phyloP scores from a whole-genome alignment of 495 filamentous ascomycete species.

The Rhypophila decipiens region DNA sequence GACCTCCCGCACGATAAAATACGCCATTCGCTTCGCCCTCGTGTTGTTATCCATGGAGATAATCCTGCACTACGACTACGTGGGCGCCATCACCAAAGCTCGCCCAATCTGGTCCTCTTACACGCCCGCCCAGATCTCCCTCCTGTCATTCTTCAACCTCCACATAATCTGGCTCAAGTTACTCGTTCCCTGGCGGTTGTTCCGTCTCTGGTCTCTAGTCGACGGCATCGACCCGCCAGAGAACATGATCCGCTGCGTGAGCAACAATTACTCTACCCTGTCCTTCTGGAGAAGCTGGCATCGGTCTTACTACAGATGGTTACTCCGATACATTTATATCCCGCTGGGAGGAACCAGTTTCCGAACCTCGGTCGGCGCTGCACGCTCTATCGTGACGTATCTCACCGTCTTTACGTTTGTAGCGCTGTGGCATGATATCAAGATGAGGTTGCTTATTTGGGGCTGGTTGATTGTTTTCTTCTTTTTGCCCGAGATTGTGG shows the following conservation, averaged over 20 bases:
- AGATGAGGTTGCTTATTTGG: conserved; percentile 88
- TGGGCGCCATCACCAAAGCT: conserved; percentile 83
- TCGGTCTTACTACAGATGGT: conserved; percentile 88
- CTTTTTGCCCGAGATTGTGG: conserved; percentile 80
- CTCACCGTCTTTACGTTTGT: conserved; percentile 94
- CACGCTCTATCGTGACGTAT: conserved; percentile 59
- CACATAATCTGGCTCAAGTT: conserved; percentile 98
- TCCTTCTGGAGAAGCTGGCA: conserved; percentile 97
- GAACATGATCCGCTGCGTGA: conserved; percentile 97
- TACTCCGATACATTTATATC: conserved; percentile 89
- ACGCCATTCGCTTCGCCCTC: conserved; percentile 78
- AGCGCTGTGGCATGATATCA: conserved; percentile 96
- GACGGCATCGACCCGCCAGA: conserved; percentile 94
- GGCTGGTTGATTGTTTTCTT: conserved; percentile 94
- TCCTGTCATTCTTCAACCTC: conserved; percentile 94
- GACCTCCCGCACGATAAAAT: conserved; percentile 58
- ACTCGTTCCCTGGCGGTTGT: conserved; percentile 92
- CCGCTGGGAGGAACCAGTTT: conserved; percentile 71
- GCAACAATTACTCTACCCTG: conserved; percentile 86
- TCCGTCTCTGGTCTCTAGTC: conserved; percentile 86
- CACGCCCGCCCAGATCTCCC: conserved; percentile 78
- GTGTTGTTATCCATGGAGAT: conserved; percentile 87
- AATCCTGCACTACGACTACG: conserved; percentile 88
- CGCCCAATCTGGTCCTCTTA: conserved; percentile 73
- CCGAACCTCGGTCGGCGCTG: conserved; percentile 25